Evolutionary conservation across 306 rosid species (phyloP).

Genomic region (Hippophae gyantsensis): DNA sequence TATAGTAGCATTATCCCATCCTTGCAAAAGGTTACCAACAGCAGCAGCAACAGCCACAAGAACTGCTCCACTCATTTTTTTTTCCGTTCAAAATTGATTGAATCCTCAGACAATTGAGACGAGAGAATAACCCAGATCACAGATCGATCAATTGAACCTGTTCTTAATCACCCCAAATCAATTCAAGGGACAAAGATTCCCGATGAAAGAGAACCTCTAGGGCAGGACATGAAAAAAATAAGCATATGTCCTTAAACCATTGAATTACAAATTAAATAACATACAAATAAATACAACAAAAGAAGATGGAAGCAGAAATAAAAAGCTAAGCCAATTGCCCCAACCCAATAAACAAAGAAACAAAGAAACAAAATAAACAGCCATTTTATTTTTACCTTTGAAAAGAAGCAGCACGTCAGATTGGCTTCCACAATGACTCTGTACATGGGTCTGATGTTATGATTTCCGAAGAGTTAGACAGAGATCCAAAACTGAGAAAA

Average conservation of each 20-base stretch:
- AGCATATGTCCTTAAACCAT: conserved; percentile 1
- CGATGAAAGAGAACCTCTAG: conserved; percentile 5
- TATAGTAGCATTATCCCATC: conserved; percentile 96
- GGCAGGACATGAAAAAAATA: not conserved
- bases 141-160: conserved; percentile 15
- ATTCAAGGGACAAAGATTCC: conserved; percentile 9
- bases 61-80: conserved; percentile 67
- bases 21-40: conserved; percentile 73
- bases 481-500: conserved; percentile 2
- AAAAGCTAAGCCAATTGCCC: conserved; percentile 13
- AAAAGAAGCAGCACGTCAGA: conserved; percentile 1
- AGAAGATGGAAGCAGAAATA: not conserved
- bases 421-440: not conserved
- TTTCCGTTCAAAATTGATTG: conserved; percentile 11
- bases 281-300: not conserved
- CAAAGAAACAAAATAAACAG: not conserved
- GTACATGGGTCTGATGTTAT: not conserved
- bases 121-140: conserved; percentile 24
- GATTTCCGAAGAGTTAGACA: not conserved
- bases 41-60: conserved; percentile 82
- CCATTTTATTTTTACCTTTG: conserved; percentile 11
- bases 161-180: conserved; percentile 2
- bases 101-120: conserved; percentile 11
- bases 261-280: conserved; percentile 14
- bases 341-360: conserved; percentile 1